Percentiles rank a stretch among this genome's conserved stretches.
Evolutionary conservation across 2,329 filamentous ascomycete species (phyloP).

Genomic region (Alternaria alternata): DNA sequence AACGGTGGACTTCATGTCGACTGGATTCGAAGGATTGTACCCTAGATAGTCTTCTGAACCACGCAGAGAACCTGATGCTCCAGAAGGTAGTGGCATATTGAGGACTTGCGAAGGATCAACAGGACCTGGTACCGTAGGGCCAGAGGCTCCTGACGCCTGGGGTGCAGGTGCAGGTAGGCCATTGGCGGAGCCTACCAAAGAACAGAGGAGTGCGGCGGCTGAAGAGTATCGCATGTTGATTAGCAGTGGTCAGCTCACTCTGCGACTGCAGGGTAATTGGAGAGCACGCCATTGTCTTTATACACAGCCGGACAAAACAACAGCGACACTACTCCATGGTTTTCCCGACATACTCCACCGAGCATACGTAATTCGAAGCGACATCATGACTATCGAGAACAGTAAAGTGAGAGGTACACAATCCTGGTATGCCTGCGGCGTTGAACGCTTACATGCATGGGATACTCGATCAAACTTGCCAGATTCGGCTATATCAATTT

Average conservation of each 20-base stretch:
- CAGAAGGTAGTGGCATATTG: slow-evolving; percentile 34
- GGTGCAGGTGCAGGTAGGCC: slow-evolving; percentile 16
- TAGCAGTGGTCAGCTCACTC: too few relatives aligned
- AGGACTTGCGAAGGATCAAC: slow-evolving; percentile 17
- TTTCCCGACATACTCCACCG: not conserved
- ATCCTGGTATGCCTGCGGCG: not conserved
- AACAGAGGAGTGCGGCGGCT: not conserved
- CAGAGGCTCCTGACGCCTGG: slow-evolving; percentile 9
- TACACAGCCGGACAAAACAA: not conserved
- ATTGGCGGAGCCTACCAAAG: slow-evolving; percentile 7
- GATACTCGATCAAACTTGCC: not conserved
- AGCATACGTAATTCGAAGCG: not conserved
- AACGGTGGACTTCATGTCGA: slow-evolving; percentile 43
- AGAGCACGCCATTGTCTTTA: too few relatives aligned
- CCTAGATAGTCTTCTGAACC: slow-evolving; percentile 45
- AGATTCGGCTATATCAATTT: not conserved
- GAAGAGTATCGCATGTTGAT: slow-evolving; percentile 5
- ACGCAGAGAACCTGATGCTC: slow-evolving; percentile 47
- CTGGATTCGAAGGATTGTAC: slow-evolving; percentile 43
- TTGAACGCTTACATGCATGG: not conserved
- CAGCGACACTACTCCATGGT: not conserved
- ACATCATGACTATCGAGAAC: slow-evolving; percentile 6
- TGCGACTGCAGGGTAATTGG: too few relatives aligned
- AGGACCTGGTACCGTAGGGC: slow-evolving; percentile 5
- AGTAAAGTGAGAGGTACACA: not conserved